Evolutionary conservation across 2,329 filamentous ascomycete genomes (phyloP).

Genomic region (Xylariaceae sp.): DNA sequence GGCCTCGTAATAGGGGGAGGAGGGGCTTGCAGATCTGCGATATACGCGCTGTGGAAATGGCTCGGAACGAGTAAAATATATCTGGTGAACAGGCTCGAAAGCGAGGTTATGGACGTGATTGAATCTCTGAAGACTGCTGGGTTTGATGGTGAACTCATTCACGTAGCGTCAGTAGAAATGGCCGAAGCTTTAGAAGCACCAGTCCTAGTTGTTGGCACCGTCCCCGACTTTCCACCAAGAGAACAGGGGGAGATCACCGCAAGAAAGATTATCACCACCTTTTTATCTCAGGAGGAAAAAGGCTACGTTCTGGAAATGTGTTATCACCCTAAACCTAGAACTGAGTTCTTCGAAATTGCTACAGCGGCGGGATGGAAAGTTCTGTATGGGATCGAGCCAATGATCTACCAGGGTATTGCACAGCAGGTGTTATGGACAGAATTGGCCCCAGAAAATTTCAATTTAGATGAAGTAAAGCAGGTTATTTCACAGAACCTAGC

Average conservation of each 20-base stretch:
- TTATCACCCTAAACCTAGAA: constrained; percentile 75
- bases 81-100: constrained; percentile 72
- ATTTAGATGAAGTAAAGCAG: constrained; percentile 2
- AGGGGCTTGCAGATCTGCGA: constrained; percentile 75
- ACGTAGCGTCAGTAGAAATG: constrained; percentile 64
- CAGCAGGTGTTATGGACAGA: constrained; percentile 43
- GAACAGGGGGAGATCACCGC: constrained; percentile 64
- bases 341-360: constrained; percentile 65
- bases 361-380: constrained; percentile 69
- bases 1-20: constrained; percentile 78
- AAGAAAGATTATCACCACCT: constrained; percentile 56
- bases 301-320: constrained; percentile 81
- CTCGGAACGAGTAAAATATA: constrained; percentile 71
- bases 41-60: constrained; percentile 74
- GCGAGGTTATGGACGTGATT: constrained; percentile 69
- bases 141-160: constrained; percentile 61
- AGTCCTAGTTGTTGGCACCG: constrained; percentile 71
- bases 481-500: too few relatives aligned
- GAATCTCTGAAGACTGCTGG: constrained; percentile 62
- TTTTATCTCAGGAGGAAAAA: constrained; percentile 55
- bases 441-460: not conserved
- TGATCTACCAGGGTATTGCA: constrained; percentile 78
- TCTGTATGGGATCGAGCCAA: constrained; percentile 73
- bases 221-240: constrained; percentile 75
- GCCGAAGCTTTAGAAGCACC: constrained; percentile 61